Evolutionary conservation across 1,284 basidiomycete species (phyloP), one percentile per base, ranked within the genome.

Genomic region (Amylostereum areolatum): DNA sequence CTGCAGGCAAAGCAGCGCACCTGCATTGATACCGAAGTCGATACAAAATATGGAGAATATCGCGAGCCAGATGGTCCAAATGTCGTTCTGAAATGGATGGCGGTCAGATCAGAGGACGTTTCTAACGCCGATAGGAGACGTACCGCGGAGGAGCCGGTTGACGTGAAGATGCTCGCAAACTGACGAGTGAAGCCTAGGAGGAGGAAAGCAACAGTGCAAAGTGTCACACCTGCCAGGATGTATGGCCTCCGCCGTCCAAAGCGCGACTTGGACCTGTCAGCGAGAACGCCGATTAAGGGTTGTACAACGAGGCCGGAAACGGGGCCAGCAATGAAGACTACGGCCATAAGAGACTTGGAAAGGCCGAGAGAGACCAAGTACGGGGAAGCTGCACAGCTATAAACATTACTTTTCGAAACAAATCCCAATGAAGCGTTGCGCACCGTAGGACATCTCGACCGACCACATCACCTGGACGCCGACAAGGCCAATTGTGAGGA

Each of bases 291-390:
- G 56, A 98, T 89, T 44, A 97, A 64, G 1, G 96, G 96, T 63
- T 98, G 96, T 57, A 96, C 88, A 41, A 98, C 73, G 11, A 98
- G 77, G 2, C 96, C 96, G 0, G 89, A 90, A 2, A 98, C 67
- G 0, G 96, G 96, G 0, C 94, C 96, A 0, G 96, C 96, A 32
- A 98, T 77, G 69, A 98, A 97, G 12, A 98, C 95, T 29, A 92
- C 75, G 4, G 93, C 87, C 74, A 96, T 93, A 52, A 77, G 76
- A 9, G 90, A 85, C 68, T 95, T 96, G 12, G 86, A 84, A 12
- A 97, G 72, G 4, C 96, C 95, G 0, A 98, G 80, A 0, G 91
- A 90, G 46, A 97, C 75, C 1, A 98, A 77, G 67, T 96, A 98
- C 0, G 95, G 95, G 0, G 93, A 90, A n/a, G 88, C 91, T 60